A percentile compares a stretch with the other conserved stretches of the same genome.
These are phyloP conservation scores for Epichloe gansuensis DNA, from an alignment of 2,329 filamentous ascomycete species.

Conservation along the genomic window DNA sequence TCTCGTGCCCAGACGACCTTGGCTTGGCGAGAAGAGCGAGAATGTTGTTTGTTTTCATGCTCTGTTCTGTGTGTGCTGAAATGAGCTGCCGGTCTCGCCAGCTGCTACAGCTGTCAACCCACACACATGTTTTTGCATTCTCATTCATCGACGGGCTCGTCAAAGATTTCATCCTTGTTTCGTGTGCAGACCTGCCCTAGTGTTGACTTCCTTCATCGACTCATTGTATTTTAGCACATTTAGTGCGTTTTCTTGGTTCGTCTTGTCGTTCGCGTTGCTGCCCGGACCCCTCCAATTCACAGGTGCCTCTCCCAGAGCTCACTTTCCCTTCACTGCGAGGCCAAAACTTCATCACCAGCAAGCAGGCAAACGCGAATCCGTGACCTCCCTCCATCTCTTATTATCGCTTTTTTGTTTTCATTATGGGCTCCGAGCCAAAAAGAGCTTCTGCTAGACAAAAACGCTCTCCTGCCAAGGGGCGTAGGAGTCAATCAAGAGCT, in stretches of 20 bases:
- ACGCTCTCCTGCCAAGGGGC: conserved; percentile 6
- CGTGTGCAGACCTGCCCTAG: not conserved
- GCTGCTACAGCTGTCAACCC: conserved; percentile 1
- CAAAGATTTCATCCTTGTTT: not conserved
- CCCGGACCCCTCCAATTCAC: not conserved
- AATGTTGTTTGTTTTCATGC: not conserved
- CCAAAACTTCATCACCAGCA: not conserved
- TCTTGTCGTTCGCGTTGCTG: not conserved
- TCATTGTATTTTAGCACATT: not conserved
- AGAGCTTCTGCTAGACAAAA: conserved; percentile 9
- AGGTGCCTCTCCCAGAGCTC: not conserved
- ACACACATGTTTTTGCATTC: not conserved
- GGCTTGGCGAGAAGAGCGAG: too few species aligned
- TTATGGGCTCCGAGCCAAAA: conserved; percentile 7
- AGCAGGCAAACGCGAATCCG: not conserved
- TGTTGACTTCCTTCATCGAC: not conserved
- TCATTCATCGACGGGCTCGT: not conserved
- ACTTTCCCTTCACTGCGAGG: not conserved
- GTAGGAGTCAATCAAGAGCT: conserved; percentile 6
- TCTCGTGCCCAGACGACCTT: too few species aligned
- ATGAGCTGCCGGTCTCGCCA: not conserved
- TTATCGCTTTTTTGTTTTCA: not conserved
- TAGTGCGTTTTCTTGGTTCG: not conserved
- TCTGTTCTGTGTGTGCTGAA: not conserved
- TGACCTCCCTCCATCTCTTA: not conserved